Evolutionary conservation across 1,284 basidiomycete genomes (phyloP), one percentile per base, ranked within the genome.

Genomic region (Sphaerobolus stellatus): DNA sequence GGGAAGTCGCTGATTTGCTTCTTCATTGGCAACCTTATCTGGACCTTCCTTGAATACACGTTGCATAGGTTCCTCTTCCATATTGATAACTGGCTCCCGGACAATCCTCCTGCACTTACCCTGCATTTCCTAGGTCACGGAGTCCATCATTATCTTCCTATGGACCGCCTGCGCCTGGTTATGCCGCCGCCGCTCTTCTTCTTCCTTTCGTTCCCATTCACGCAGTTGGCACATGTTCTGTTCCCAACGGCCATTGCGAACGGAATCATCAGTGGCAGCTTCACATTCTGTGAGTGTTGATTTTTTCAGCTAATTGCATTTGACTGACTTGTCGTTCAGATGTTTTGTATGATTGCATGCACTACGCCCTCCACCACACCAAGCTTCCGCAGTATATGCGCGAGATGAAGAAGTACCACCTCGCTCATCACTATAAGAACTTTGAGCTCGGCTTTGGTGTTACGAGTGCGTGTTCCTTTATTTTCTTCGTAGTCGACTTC

Each of bases 351-450:
- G 93, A 95, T 68, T 86, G 82, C 74, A 94, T 92, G 89, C 93
- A 95, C 71, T 95, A 94, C 64, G 91, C 90, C 18, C 77, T 94
- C 50, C 93, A 95, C 68, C 93, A 95, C 75, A 90, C 89, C n/a
- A 85, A 79, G 61, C 83, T 99, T 27, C 95, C 95, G 0, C 75
- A 84, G 43, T 97, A 98, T 74, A 73, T 98, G 71, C 81, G 81
- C 54, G 86, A 94, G 69, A 88, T 93, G 88, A 99, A 99, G 80
- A 90, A 91, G 69, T 98, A 98, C 67, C 96, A 99, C 67, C 83
- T 99, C 60, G 94, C 94, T n/a, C 95, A 98, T 68, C 96, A 98
- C 72, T n/a, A n/a, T n/a, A 95, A 96, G 75, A 94, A 98, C 79
- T 97, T 93, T 68, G 94, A 98, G 68, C 86, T 98, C 47, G 96